These are phyloP conservation scores for Neurospora cerealis DNA, from an alignment of 495 filamentous ascomycete genomes.

Conservation along the genomic window DNA sequence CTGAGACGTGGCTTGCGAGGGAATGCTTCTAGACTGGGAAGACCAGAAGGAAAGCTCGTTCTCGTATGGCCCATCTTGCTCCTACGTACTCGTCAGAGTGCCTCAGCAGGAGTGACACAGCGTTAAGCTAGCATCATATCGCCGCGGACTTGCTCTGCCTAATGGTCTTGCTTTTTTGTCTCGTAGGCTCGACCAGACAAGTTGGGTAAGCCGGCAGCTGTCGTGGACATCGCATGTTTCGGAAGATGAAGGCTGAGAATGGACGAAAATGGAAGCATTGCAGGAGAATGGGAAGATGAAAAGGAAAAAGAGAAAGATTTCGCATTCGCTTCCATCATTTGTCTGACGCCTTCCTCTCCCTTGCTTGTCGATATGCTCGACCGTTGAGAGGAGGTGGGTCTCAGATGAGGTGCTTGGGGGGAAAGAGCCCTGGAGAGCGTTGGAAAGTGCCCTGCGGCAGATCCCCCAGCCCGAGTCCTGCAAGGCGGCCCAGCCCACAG, in stretches of 20 bases:
- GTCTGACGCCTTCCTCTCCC: neutral
- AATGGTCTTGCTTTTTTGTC: neutral
- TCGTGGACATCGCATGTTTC: neutral
- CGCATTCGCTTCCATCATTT: neutral
- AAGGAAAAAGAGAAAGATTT: neutral
- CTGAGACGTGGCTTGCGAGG: neutral
- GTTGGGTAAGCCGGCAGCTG: neutral
- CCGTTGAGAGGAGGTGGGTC: neutral
- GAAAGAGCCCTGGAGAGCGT: neutral
- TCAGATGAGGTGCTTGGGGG: neutral
- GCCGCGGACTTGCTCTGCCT: neutral
- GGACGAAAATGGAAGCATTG: neutral
- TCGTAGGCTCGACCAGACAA: neutral
- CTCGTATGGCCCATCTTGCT: neutral
- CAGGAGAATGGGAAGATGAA: neutral
- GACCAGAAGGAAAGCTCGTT: neutral
- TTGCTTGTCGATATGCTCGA: neutral
- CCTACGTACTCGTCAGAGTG: neutral
- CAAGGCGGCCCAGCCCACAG: neutral
- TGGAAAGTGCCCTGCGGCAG: neutral
- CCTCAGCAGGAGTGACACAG: neutral
- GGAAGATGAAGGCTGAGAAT: neutral
- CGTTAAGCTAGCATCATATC: neutral
- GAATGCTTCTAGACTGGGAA: neutral
- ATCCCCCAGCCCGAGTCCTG: neutral